phyloP scores from a whole-genome alignment of 2,329 filamentous ascomycete species.

The Botrytis squamosa region DNA sequence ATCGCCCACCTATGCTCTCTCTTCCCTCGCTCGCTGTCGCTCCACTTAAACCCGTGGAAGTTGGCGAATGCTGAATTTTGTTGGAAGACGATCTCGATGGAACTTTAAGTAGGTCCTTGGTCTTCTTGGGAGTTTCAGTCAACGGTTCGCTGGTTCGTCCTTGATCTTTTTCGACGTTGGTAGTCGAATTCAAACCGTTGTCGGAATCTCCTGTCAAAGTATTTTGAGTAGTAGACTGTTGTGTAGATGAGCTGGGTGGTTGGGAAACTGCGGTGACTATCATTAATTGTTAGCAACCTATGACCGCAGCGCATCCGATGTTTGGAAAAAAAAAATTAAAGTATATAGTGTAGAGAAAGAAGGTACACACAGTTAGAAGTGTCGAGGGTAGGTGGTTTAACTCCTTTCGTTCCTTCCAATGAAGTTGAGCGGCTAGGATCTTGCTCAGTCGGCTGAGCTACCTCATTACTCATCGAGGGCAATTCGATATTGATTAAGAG shows the following conservation, averaged over 20 bases:
- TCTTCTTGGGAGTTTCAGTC: conserved; percentile 42
- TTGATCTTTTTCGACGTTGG: conserved; percentile 35
- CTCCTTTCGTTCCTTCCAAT: conserved; percentile 35
- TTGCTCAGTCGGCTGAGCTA: conserved; percentile 40
- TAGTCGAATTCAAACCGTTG: conserved; percentile 30
- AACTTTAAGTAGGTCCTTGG: conserved; percentile 54
- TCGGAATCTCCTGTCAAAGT: conserved; percentile 38
- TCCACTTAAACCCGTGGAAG: conserved; percentile 59
- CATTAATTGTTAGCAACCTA: conserved; percentile 29
- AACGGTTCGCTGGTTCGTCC: conserved; percentile 30
- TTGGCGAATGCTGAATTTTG: conserved; percentile 58
- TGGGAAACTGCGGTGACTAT: conserved; percentile 35
- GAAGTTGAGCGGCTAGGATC: conserved; percentile 37
- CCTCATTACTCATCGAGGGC: conserved; percentile 43
- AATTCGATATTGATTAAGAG: conserved; percentile 27
- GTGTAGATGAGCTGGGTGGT: conserved; percentile 37
- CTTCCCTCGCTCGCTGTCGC: conserved; percentile 57
- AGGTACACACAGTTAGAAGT: conserved; percentile 37
- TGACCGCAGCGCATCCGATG: conserved; percentile 3
- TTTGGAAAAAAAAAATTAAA: background rate
- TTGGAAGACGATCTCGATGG: conserved; percentile 63
- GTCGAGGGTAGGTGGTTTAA: conserved; percentile 37
- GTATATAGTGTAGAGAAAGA: background rate
- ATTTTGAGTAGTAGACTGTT: conserved; percentile 36
- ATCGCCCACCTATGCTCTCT: conserved; percentile 62